Evolutionary conservation across 2,329 filamentous ascomycete genomes (phyloP).

Genomic region (Alternaria sp.): DNA sequence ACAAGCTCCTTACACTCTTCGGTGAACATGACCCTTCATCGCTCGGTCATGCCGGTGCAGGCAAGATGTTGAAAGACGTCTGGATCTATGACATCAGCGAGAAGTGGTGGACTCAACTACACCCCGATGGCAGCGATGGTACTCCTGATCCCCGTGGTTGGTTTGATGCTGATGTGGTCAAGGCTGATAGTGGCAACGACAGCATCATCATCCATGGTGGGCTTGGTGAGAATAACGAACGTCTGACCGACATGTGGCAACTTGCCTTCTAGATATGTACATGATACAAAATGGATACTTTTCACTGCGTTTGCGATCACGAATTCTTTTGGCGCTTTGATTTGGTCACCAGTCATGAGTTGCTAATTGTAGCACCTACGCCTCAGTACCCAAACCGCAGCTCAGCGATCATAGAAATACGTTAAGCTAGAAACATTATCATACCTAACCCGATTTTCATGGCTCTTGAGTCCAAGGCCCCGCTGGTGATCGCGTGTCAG

Average conservation of each 20-base stretch:
- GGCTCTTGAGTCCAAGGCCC: background rate
- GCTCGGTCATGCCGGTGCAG: constrained; percentile 61
- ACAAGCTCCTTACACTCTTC: constrained; percentile 58
- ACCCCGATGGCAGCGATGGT: constrained; percentile 27
- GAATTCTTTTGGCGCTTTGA: background rate
- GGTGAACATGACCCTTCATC: constrained; percentile 61
- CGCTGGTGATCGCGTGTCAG: background rate
- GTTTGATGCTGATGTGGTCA: constrained; percentile 59
- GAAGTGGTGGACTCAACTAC: constrained; percentile 43
- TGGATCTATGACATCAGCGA: constrained; percentile 55
- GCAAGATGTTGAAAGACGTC: constrained; percentile 61
- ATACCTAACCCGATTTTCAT: background rate
- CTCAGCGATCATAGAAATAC: background rate
- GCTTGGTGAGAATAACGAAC: constrained; percentile 59
- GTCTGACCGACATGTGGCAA: constrained; percentile 59
- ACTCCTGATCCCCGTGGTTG: constrained; percentile 56
- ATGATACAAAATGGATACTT: background rate
- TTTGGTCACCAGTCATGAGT: background rate
- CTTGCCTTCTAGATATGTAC: constrained; percentile 39
- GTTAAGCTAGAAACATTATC: background rate
- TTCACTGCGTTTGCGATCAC: background rate
- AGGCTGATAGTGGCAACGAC: constrained; percentile 36
- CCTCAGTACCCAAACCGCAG: background rate
- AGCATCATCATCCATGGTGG: constrained; percentile 58
- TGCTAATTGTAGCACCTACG: background rate